Base-by-base conservation (phyloP, 2,329 filamentous ascomycete genomes). In the Orbilia ellipsospora region DNA sequence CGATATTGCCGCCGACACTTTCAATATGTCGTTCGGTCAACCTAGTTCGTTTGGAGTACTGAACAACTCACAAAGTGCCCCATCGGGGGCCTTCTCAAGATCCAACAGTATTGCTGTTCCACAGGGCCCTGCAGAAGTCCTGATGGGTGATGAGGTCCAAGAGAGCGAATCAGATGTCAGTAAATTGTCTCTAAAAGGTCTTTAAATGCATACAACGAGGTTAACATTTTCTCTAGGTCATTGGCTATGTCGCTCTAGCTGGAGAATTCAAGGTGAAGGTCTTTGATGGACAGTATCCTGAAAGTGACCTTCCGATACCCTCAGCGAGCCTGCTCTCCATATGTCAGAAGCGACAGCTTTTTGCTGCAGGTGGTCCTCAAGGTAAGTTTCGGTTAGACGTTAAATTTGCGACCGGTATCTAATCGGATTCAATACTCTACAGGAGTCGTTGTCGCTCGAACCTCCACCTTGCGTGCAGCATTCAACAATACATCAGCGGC, bases 321-420 rank as follows among this genome's bases (percentile, higher is more conserved):
- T 93, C 90, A 52, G 89, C 93, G 12, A 96, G 92, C 1, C 89
- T 99, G 44, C 86, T 99, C 77, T 91, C 90, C 81, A 87, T 98
- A 78, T 93, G 94, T 65, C 90, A 92, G 36, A 88, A 86, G 75
- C 90, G 89, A 82, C 93, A 93, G 48, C 86, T 99, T 20, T 85
- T 97, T 65, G 94, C 94, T 31, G 95, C 94, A 57, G 95, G 92
- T 60, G 92, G 92, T 15, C 94, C 94, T 44, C 90, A 96, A 80
- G 78, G 79, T 80, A 73, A 1, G 31, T 36, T 36, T 7, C 5
- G 6, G 31, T 36, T 36, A 36, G 31, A 36, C 31, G 10, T 36
- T 10, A 36, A 36, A 36, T 36, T 36, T 36, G 31, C 31, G 31
- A 36, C 31, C 31, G 31, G 10, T 36, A 36, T 36, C 31, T 60